Evolutionary conservation across 305 asterid genomes (phyloP).

Genomic region (Fraxinus platypoda): DNA sequence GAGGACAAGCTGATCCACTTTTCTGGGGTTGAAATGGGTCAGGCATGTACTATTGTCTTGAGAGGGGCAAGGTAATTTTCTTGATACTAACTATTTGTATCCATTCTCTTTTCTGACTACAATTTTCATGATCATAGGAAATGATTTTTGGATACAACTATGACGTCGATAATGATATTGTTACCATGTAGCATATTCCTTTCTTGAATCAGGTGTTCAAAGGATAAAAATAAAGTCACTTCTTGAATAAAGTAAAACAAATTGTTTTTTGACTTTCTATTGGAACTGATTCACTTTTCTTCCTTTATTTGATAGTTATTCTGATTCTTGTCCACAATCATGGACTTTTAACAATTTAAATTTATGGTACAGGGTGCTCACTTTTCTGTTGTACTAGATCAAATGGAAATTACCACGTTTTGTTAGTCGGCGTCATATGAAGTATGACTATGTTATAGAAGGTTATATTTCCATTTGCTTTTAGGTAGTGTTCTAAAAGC

Average conservation of each 20-base stretch:
- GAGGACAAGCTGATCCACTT: constrained; percentile 92
- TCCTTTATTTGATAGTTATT: background rate
- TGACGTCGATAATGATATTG: background rate
- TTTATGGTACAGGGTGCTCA: background rate
- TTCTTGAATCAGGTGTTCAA: background rate
- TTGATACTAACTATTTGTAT: background rate
- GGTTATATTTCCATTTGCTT: background rate
- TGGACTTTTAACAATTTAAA: background rate
- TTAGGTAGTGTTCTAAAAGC: background rate
- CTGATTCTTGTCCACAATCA: background rate
- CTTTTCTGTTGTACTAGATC: background rate
- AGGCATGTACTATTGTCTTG: constrained; percentile 89
- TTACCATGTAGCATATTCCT: background rate
- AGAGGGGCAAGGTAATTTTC: constrained; percentile 82
- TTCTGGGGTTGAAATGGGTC: constrained; percentile 90
- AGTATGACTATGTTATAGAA: background rate
- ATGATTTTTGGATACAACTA: background rate
- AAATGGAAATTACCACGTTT: background rate
- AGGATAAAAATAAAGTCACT: background rate
- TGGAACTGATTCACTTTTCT: background rate
- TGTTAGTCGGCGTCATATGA: background rate
- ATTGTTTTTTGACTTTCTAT: background rate
- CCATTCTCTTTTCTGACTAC: background rate
- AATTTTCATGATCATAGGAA: background rate
- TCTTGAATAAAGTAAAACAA: background rate